phyloP scores from a whole-genome alignment of 129 eudicot species.

The Cynara cardunculus region DNA sequence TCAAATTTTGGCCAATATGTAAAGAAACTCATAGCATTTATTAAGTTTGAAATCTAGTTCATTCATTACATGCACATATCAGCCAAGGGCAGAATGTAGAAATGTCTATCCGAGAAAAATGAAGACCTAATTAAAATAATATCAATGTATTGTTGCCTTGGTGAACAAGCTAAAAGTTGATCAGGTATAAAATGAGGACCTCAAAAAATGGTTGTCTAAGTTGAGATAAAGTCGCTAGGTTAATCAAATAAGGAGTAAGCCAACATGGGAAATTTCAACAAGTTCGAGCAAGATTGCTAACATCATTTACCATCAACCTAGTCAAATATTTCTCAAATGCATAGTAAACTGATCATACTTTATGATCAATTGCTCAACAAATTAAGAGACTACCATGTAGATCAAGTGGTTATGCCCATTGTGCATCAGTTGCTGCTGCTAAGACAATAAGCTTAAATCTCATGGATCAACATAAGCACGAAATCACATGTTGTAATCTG shows the following conservation, averaged over 20 bases:
- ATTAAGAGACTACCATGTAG: background rate
- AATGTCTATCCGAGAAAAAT: background rate
- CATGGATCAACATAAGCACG: background rate
- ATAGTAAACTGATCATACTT: background rate
- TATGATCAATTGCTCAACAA: background rate
- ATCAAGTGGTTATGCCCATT: background rate
- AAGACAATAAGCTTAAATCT: background rate
- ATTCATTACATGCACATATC: background rate
- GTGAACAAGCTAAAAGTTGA: constrained; percentile 2
- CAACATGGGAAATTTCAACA: background rate
- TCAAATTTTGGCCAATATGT: background rate
- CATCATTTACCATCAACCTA: background rate
- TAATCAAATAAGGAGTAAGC: background rate
- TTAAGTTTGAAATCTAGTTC: too few species aligned
- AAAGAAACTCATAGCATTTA: background rate
- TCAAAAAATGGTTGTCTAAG: background rate
- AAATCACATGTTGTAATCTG: background rate
- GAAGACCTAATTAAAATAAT: background rate
- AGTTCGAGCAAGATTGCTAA: background rate
- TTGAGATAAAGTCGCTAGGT: background rate
- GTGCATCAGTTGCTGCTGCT: background rate
- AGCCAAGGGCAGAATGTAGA: background rate
- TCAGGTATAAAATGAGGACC: background rate
- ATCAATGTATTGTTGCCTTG: background rate
- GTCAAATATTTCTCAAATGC: background rate